Conservation (phyloP, 2,329 filamentous ascomycete genomes). For the Aureobasidium sp. region DNA sequence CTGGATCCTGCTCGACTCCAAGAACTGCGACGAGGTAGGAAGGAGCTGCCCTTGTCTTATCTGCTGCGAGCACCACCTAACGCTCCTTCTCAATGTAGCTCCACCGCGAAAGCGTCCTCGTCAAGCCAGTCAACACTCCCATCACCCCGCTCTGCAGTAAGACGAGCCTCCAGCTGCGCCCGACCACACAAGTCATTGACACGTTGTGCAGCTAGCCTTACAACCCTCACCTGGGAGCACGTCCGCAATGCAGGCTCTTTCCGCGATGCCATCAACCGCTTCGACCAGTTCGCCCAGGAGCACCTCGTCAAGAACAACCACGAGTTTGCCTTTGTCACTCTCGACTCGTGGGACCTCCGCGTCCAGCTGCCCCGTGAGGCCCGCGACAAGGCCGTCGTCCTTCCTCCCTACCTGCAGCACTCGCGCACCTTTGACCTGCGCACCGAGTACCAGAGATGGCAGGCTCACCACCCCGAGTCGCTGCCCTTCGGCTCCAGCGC, state of each 20-base stretch:
- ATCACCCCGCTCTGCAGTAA: conserved; percentile 98
- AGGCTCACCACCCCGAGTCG: conserved; percentile 95
- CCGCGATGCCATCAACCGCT: conserved; percentile 90
- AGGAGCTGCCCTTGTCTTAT: background rate
- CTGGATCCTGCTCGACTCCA: conserved; percentile 92
- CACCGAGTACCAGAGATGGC: conserved; percentile 97
- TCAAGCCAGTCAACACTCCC: conserved; percentile 97
- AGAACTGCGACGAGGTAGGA: conserved; percentile 79
- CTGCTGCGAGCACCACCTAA: conserved; percentile 10
- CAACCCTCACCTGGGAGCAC: conserved; percentile 97
- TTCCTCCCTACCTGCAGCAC: conserved; percentile 95
- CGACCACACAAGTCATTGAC: conserved; percentile 24
- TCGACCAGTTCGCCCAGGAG: conserved; percentile 89
- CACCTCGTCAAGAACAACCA: conserved; percentile 84
- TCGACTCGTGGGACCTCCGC: conserved; percentile 96
- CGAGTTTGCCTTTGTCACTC: conserved; percentile 96
- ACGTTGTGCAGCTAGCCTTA: conserved; percentile 69
- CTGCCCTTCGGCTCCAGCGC: conserved; percentile 93
- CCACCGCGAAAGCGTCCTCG: conserved; percentile 89
- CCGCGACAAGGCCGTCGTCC: conserved; percentile 93
- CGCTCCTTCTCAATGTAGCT: conserved; percentile 51
- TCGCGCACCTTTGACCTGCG: conserved; percentile 94
- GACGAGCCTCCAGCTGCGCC: conserved; percentile 35
- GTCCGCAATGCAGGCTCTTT: conserved; percentile 96
- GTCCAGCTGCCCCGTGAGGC: conserved; percentile 96